Base-by-base conservation (phyloP, 2,329 filamentous ascomycete genomes). In the Sporothrix mexicana region DNA sequence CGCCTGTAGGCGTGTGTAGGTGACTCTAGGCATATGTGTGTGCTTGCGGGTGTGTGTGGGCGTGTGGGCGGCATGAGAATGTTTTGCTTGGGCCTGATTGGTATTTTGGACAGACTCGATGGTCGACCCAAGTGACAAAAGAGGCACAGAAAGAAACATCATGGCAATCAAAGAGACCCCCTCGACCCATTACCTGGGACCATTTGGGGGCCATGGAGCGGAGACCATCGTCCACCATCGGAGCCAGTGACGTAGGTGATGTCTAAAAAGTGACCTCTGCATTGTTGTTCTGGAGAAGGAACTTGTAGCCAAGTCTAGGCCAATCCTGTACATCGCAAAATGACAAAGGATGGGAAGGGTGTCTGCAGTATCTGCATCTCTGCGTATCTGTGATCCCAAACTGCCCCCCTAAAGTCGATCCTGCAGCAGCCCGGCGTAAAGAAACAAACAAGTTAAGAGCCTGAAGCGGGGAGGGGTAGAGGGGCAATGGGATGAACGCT, bases 321-420 rank as follows among this genome's bases (percentile, higher is more conserved):
- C 43, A n/a, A 17, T 17, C 9, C 10, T 13, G 59, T 23, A n/a
- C 17, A 36, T 36, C 30, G 30, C 30, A 36, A 41, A 30, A 51
- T 6, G 51, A 10, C 9, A 25, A 45, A 43, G 59, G n/a, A 64
- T 23, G n/a, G n/a, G 36, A 23, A 15, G 43, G 62, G 20, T 66
- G 62, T 9, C 62, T 66, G 62, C 62, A 66, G 43, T 49, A 49
- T 66, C 43, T 49, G 62, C 62, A 49, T 25, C 41, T 49, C 62
- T 30, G 62, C 23, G 20, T 12, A 62, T 45, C 59, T 45, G 17
- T 62, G 59, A 43, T 47, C 41, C 41, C 43, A 66, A 66, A 25
- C 43, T 17, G 41, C 62, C 62, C 61, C 41, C 41, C n/a, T 20
- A 62, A 49, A 66, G 62, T 8, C 45, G 62, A 66, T 66, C n/a